Evolutionary conservation across 2,329 filamentous ascomycete genomes (phyloP), one percentile per base, ranked within the genome.

Genomic region (Alternaria sp.): DNA sequence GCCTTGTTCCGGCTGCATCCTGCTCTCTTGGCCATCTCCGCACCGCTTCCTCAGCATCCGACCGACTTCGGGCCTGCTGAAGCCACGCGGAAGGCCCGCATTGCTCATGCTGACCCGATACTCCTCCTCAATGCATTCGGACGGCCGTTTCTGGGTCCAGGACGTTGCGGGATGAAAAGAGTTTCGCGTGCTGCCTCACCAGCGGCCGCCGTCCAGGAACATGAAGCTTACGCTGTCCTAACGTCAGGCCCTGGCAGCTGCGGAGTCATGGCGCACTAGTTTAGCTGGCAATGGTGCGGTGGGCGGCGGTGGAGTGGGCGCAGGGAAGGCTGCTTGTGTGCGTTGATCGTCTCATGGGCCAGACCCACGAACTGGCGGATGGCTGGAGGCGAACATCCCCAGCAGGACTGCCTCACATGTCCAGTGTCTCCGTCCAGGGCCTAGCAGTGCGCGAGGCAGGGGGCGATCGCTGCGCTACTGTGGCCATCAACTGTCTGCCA

Each of bases 271-370:
- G 65, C 46, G 55, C 56, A 62, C 73, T 69, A 69, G 66, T 59
- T 54, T 62, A 62, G 60, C 50, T 54, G 54, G 56, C 66, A 60
- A 73, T 75, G 71, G 73, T 72, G 73, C 72, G 66, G 69, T 69
- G 46, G 61, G 58, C 66, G 54, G 57, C 59, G 57, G 69, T 70
- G 68, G 72, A 52, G 49, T 46, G 44, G 13, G 60, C 46, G 36
- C 52, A 55, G 54, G 44, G 51, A 44, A 25, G n/a, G 25, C 43
- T 55, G 65, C 40, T 57, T 59, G 70, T 63, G 62, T 47, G 67
- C 73, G 73, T 68, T 69, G 75, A 78, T 78, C 76, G 74, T 74
- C 75, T 77, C 74, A 77, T 72, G 75, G 76, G 73, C 75, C 73
- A 77, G 74, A 76, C 70, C 66, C 65, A 68, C 58, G 68, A 68